phyloP scores from a whole-genome alignment of 805 yeast genomes.

The Candida pseudofarinosa region DNA sequence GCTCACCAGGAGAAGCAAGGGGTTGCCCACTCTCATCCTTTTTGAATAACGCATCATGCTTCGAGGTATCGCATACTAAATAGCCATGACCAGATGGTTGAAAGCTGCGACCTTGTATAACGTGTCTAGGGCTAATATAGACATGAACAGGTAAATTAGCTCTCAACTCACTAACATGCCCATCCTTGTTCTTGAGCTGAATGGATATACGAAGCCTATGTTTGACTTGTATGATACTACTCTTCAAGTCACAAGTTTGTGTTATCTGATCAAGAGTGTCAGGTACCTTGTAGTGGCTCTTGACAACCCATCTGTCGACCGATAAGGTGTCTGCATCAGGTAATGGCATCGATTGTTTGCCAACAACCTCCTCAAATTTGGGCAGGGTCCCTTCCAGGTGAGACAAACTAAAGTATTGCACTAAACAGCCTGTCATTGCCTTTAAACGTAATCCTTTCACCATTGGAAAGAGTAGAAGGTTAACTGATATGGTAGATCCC shows the following conservation, averaged over 20 bases:
- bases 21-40: conserved; percentile 11
- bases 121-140: conserved; percentile 40
- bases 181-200: conserved; percentile 44
- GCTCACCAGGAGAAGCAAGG: not conserved
- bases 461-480: conserved; percentile 43
- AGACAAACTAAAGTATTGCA: conserved; percentile 30
- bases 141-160: conserved; percentile 48
- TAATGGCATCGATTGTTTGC: conserved; percentile 21
- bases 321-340: conserved; percentile 13
- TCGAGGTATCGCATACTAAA: conserved; percentile 16
- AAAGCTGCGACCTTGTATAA: conserved; percentile 30
- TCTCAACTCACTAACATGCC: conserved; percentile 48
- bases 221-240: conserved; percentile 39
- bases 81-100: conserved; percentile 28
- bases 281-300: conserved; percentile 40
- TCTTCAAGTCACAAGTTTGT: conserved; percentile 39
- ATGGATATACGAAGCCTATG: conserved; percentile 45
- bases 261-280: conserved; percentile 34
- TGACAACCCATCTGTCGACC: conserved; percentile 44
- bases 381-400: conserved; percentile 39
- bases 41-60: conserved; percentile 28
- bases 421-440: conserved; percentile 18
- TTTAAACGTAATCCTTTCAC: conserved; percentile 39
- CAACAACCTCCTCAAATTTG: conserved; percentile 31
- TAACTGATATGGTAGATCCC: conserved; percentile 42